Conservation (phyloP, 31 red algal species). For the Porphyra umbilicalis region DNA sequence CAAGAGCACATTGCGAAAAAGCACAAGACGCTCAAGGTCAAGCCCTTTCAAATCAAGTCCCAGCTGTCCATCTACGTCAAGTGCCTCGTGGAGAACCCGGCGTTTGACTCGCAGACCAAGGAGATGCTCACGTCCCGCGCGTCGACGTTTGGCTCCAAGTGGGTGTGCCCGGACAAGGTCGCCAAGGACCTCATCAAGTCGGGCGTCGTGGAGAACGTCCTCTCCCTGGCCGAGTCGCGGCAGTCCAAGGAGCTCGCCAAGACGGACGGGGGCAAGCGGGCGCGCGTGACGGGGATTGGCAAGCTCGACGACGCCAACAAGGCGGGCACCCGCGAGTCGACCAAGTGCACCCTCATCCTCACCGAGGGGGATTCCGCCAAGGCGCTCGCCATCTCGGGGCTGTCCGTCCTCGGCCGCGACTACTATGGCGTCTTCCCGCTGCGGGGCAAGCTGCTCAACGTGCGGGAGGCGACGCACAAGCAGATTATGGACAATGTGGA, state of each 20-base stretch:
- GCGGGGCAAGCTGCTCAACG: conserved; percentile 98
- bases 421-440: conserved; percentile 99
- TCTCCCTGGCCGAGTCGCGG: conserved; percentile 83
- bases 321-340: conserved; percentile 79
- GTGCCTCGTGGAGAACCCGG: conserved; percentile 95
- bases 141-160: conserved; percentile 83
- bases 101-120: conserved; percentile 98
- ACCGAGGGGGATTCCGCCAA: conserved; percentile 99
- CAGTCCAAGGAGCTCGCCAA: conserved; percentile 89
- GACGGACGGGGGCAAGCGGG: conserved; percentile 95
- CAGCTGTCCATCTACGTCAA: conserved; percentile 92
- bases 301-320: conserved; percentile 99
- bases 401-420: conserved; percentile 97
- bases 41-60: conserved; percentile 89
- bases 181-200: conserved; percentile 71
- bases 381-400: conserved; percentile 90
- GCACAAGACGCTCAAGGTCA: conserved; percentile 85
- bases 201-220: conserved; percentile 78
- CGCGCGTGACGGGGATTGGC: conserved; percentile 63
- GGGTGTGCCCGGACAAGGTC: conserved; percentile 72
- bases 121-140: conserved; percentile 90
- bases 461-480: conserved; percentile 98
- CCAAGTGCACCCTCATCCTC: conserved; percentile 94
- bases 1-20: conserved; percentile 86
- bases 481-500: conserved; percentile 99